Evolutionary conservation across 2,329 filamentous ascomycete genomes (phyloP), one percentile per base, ranked within the genome.

Genomic region (Stachybotrys chlorohalonatus): DNA sequence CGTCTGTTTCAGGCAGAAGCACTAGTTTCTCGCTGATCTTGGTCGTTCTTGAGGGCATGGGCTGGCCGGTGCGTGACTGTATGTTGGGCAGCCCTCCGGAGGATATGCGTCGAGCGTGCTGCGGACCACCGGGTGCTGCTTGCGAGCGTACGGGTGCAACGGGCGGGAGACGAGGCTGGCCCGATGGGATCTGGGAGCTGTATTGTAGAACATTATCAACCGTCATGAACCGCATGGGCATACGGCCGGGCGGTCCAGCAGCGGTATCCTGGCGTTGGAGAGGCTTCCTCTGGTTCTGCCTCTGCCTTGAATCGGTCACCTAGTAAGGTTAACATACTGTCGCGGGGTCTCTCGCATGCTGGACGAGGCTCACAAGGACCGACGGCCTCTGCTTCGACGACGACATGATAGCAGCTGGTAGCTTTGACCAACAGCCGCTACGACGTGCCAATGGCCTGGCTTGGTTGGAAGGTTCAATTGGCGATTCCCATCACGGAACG

Each of bases 21-120:
- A 99, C 94, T n/a, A 99, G 78, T 73, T 97, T 97, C 75, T 97
- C 90, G 69, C 90, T 96, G 59, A 95, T 87, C 70, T 97, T 96
- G 31, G 90, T 95, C 45, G 91, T 95, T 53, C 94, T 83, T 6
- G 90, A 87, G 0, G 93, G 94, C 60, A 96, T 73, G 49, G 77
- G 80, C 54, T 83, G 79, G 57, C 79, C 80, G 53, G 75, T 74
- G 5, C 78, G 73, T 31, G 71, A 72, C 30, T 68, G 69, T 5
- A 65, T 55, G 59, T 68, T 69, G 31, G 75, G 73, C 45, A 77
- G 67, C 11, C 73, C 72, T 11, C 73, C 71, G 6, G 68, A 63
- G 11, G 64, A 57, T 42, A 66, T 59, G 8, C 69, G 63, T n/a
- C 70, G 65, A 42, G 52, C 55, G 3, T 58, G 58, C 0, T 60